Percentiles rank a stretch among this genome's conserved stretches.
These are phyloP conservation scores for Vitis hybrid DNA, from an alignment of 177 flowering plant species.

Conservation along the genomic window DNA sequence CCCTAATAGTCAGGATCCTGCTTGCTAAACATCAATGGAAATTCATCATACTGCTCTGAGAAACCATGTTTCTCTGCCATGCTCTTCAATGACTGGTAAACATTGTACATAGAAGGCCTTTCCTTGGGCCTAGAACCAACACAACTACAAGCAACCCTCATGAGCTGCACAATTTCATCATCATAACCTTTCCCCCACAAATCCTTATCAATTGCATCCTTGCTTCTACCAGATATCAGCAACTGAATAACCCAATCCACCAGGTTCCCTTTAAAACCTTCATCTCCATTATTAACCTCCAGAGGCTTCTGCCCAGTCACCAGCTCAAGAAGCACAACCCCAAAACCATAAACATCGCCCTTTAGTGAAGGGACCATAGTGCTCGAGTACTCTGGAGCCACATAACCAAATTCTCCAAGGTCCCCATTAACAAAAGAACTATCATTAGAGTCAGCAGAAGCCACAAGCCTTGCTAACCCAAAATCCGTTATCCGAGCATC, in stretches of 20 bases:
- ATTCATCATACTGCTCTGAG: conserved; percentile 67
- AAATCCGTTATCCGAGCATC: conserved; percentile 71
- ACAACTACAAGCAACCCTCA: conserved; percentile 61
- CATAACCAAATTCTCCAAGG: conserved; percentile 76
- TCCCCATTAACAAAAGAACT: conserved; percentile 49
- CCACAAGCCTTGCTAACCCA: conserved; percentile 64
- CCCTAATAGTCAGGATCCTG: conserved; percentile 32
- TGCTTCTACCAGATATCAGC: conserved; percentile 33
- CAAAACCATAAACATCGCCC: conserved; percentile 81
- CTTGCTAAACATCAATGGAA: conserved; percentile 53
- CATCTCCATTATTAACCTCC: conserved; percentile 43
- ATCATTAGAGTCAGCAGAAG: conserved; percentile 37
- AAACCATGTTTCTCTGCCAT: conserved; percentile 47
- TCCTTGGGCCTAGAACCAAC: conserved; percentile 68
- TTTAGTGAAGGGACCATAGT: conserved; percentile 66
- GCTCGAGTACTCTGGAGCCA: conserved; percentile 78
- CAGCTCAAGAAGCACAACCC: conserved; percentile 72
- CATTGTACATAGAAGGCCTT: conserved; percentile 66
- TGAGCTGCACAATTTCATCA: conserved; percentile 54
- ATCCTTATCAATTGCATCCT: conserved; percentile 51
- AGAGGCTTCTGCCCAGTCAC: conserved; percentile 69
- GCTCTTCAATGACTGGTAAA: conserved; percentile 53
- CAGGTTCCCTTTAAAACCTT: conserved; percentile 62
- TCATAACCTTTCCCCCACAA: conserved; percentile 64
- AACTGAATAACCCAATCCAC: conserved; percentile 71